Percentiles rank a stretch among this genome's conserved stretches.
Evolutionary conservation across 176 grass and related monocot genomes (phyloP).

Genomic region (Themeda triandra): DNA sequence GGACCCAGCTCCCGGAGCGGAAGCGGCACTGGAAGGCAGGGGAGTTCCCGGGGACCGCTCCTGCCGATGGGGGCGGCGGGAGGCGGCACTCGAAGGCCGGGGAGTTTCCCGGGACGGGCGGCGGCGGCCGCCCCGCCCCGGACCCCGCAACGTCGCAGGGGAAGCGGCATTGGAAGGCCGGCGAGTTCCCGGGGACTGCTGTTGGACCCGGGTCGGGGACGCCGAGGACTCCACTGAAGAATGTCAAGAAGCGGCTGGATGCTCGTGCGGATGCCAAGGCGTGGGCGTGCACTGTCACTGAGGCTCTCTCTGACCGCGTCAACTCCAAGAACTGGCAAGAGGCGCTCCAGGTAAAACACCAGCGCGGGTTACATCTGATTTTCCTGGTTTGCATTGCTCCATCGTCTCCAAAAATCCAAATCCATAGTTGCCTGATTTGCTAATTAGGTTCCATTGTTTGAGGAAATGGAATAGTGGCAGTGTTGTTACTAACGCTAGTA

Average conservation of each 20-base stretch:
- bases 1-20: background rate
- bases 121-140: background rate
- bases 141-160: background rate
- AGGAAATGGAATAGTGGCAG: no score
- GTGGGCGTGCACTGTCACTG: slow-evolving; percentile 90
- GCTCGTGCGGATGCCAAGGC: slow-evolving; percentile 52
- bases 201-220: background rate
- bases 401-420: no score
- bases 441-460: no score
- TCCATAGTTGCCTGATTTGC: no score
- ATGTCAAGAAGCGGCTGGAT: slow-evolving; percentile 70
- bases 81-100: slow-evolving; percentile 56
- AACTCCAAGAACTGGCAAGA: slow-evolving; percentile 54
- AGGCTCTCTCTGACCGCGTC: slow-evolving; percentile 67
- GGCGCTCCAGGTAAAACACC: slow-evolving; percentile 58
- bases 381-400: no score
- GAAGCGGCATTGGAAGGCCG: slow-evolving; percentile 64
- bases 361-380: no score
- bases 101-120: slow-evolving; percentile 21
- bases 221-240: slow-evolving; percentile 44
- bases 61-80: background rate
- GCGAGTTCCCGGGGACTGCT: slow-evolving; percentile 39
- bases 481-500: no score
- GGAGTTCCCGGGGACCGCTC: slow-evolving; percentile 30
- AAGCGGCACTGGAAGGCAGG: slow-evolving; percentile 68